Conservation (phyloP, 202 grass and related monocot genomes). For the Elaeis oleifera region DNA sequence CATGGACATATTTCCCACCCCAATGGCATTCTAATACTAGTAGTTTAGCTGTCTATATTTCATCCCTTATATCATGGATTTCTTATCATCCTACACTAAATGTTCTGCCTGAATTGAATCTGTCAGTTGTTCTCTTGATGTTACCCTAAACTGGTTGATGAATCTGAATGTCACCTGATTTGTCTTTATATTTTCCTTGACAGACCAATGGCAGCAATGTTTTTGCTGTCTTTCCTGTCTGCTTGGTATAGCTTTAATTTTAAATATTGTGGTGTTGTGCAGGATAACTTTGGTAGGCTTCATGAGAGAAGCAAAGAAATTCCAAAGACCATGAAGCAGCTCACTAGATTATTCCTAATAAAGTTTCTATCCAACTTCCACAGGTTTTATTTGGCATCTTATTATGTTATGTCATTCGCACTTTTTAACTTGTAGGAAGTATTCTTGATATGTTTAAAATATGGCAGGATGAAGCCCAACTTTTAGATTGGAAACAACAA, state of each 20-base stretch:
- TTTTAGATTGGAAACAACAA: conserved; percentile 96
- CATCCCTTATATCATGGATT: no score
- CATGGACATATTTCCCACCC: background rate
- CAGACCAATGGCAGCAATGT: no score
- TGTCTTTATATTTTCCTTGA: no score
- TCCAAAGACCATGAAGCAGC: conserved; percentile 92
- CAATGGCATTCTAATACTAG: no score
- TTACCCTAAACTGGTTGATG: no score
- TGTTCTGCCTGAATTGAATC: no score
- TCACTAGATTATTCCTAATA: conserved; percentile 90
- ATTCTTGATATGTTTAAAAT: conserved; percentile 24
- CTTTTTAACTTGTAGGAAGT: conserved; percentile 4
- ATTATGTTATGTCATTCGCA: background rate
- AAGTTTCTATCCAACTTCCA: conserved; percentile 90
- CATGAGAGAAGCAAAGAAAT: conserved; percentile 98
- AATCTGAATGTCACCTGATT: no score
- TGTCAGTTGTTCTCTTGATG: no score
- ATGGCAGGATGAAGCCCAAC: conserved; percentile 79
- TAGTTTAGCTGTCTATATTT: no score
- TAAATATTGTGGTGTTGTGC: conserved; percentile 9
- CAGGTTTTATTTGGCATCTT: conserved; percentile 47
- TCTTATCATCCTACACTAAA: no score
- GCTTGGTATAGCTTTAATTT: no score
- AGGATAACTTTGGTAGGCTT: conserved; percentile 90
- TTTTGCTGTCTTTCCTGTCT: no score